Evolutionary conservation across 768 basidiomycete species (phyloP).

Genomic region (Mycena rosella): DNA sequence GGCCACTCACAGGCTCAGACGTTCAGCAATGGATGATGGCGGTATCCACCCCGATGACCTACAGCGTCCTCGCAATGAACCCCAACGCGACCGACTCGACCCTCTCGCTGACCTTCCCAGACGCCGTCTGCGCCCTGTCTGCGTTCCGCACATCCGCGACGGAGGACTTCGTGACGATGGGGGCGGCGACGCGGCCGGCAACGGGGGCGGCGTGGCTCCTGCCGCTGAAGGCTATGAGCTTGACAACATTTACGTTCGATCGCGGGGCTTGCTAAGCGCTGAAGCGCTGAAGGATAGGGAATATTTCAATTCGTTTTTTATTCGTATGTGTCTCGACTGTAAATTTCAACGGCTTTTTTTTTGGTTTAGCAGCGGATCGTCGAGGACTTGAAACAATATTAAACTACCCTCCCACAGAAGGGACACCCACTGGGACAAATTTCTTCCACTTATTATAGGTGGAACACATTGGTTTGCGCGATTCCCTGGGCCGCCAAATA

Average conservation of each 20-base stretch:
- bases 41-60: not conserved
- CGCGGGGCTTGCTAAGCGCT: constrained; percentile 9
- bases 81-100: constrained; percentile 4
- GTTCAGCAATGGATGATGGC: constrained; percentile 1
- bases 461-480: too few relatives aligned
- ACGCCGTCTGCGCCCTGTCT: not conserved
- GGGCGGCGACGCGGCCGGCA: constrained; percentile 43
- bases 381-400: too few relatives aligned
- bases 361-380: too few relatives aligned
- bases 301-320: too few relatives aligned
- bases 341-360: too few relatives aligned
- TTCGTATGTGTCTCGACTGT: too few relatives aligned
- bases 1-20: not conserved
- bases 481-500: too few relatives aligned
- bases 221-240: constrained; percentile 47
- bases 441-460: too few relatives aligned
- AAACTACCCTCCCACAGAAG: too few relatives aligned
- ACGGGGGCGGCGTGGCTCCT: constrained; percentile 45
- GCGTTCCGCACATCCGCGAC: constrained; percentile 22
- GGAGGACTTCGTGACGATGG: constrained; percentile 50
- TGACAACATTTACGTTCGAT: constrained; percentile 51
- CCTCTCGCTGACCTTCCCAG: not conserved
- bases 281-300: too few relatives aligned
- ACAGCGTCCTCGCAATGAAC: constrained; percentile 14
- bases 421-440: too few relatives aligned